Evolutionary conservation across 768 basidiomycete species (phyloP).

Genomic region (Boletellus ananas): DNA sequence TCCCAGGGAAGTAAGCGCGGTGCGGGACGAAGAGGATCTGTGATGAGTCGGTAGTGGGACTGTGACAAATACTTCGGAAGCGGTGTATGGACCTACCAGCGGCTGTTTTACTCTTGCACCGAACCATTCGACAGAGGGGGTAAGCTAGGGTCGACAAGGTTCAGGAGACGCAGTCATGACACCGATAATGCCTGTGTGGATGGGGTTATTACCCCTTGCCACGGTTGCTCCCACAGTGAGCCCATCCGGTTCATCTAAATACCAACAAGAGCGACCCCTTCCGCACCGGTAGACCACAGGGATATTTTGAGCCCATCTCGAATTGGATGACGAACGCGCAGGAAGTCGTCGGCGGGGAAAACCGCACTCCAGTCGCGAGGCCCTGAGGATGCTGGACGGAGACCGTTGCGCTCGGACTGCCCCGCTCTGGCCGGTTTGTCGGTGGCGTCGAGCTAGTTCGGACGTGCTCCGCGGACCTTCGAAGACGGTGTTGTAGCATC

Average conservation of each 20-base stretch:
- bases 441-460: slow-evolving; percentile 41
- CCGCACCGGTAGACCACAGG: slow-evolving; percentile 8
- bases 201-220: too few species aligned
- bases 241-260: too few species aligned
- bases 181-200: slow-evolving; percentile 1
- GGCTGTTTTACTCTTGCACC: slow-evolving; percentile 13
- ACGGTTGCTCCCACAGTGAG: background rate
- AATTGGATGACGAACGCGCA: slow-evolving; percentile 3
- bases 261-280: background rate
- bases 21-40: slow-evolving; percentile 6
- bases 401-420: slow-evolving; percentile 15
- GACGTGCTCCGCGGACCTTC: slow-evolving; percentile 34
- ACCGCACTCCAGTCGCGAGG: too few species aligned
- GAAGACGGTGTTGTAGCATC: slow-evolving; percentile 35
- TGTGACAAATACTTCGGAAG: slow-evolving; percentile 4
- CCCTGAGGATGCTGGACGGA: too few species aligned
- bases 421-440: slow-evolving; percentile 41
- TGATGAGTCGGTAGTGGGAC: slow-evolving; percentile 8
- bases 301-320: slow-evolving; percentile 1
- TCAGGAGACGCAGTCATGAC: slow-evolving; percentile 16
- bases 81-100: slow-evolving; percentile 14
- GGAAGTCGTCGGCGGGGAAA: slow-evolving; percentile 17
- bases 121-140: background rate
- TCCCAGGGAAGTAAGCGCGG: slow-evolving; percentile 25
- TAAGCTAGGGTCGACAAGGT: background rate